Evolutionary conservation across 192 early-diverging fungal genomes (phyloP).

Genomic region (Gorgonomyces haynaldii): DNA sequence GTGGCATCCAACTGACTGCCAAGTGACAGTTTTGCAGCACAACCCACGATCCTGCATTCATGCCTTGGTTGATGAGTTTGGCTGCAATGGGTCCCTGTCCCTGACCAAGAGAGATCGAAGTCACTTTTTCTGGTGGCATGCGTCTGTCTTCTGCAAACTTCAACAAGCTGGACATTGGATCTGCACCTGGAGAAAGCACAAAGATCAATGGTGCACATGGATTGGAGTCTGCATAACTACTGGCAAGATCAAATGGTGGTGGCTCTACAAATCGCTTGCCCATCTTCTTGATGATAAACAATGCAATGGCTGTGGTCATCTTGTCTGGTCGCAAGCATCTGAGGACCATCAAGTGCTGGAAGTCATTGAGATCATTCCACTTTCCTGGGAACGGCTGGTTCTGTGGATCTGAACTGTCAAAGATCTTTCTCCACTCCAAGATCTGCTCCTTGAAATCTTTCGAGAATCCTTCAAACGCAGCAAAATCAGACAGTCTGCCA

Average conservation of each 20-base stretch:
- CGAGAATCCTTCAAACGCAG: slow-evolving; percentile 28
- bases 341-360: slow-evolving; percentile 39
- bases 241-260: slow-evolving; percentile 47
- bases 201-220: slow-evolving; percentile 40
- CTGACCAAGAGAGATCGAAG: slow-evolving; percentile 49
- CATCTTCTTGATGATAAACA: slow-evolving; percentile 45
- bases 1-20: slow-evolving; percentile 53
- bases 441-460: slow-evolving; percentile 19
- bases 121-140: slow-evolving; percentile 39
- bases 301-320: slow-evolving; percentile 33
- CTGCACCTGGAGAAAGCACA: slow-evolving; percentile 47
- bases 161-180: slow-evolving; percentile 44
- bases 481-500: slow-evolving; percentile 25
- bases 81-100: slow-evolving; percentile 53
- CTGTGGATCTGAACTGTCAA: slow-evolving; percentile 40
- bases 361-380: slow-evolving; percentile 33
- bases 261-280: slow-evolving; percentile 47
- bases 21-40: slow-evolving; percentile 53
- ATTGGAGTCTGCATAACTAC: slow-evolving; percentile 46
- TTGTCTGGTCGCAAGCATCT: slow-evolving; percentile 45
- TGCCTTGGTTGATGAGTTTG: slow-evolving; percentile 34
- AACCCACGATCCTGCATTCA: slow-evolving; percentile 45
- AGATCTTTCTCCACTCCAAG: slow-evolving; percentile 34
- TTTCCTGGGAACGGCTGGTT: slow-evolving; percentile 14
- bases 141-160: slow-evolving; percentile 45